Conservation (phyloP, 495 filamentous ascomycete genomes). For the Cryomyces antarcticus region DNA sequence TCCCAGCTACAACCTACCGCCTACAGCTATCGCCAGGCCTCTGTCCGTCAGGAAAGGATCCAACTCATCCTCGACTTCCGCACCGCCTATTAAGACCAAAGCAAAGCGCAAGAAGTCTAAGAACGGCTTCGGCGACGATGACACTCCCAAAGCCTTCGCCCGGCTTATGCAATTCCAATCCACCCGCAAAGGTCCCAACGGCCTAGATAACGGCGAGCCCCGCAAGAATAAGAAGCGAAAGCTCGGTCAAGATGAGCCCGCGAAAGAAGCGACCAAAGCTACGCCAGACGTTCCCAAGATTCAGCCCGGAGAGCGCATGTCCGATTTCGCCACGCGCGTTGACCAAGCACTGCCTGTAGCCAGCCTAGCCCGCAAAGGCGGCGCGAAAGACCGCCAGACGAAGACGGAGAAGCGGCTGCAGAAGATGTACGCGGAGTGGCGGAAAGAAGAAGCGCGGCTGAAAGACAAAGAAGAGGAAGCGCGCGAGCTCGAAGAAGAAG, state of each 20-base stretch:
- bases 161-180: slow-evolving; percentile 53
- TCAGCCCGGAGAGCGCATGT: slow-evolving; percentile 58
- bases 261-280: slow-evolving; percentile 4
- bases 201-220: slow-evolving; percentile 44
- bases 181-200: slow-evolving; percentile 33
- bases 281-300: slow-evolving; percentile 37
- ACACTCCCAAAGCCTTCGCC: slow-evolving; percentile 71
- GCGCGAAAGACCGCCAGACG: slow-evolving; percentile 37
- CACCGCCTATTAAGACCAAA: slow-evolving; percentile 10
- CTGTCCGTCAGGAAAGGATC: slow-evolving; percentile 31
- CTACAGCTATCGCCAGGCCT: slow-evolving; percentile 44
- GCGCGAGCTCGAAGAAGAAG: slow-evolving; percentile 41
- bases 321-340: slow-evolving; percentile 67
- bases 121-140: slow-evolving; percentile 31
- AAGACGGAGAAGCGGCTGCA: slow-evolving; percentile 71
- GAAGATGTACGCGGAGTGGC: slow-evolving; percentile 62
- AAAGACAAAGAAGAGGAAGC: slow-evolving; percentile 38
- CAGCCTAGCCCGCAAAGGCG: slow-evolving; percentile 18
- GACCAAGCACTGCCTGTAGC: slow-evolving; percentile 65
- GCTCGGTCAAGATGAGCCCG: neutral
- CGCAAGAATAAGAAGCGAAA: slow-evolving; percentile 30
- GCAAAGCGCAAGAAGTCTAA: slow-evolving; percentile 23
- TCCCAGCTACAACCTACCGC: slow-evolving; percentile 54
- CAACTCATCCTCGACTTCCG: slow-evolving; percentile 12
- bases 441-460: slow-evolving; percentile 38